Conservation (phyloP, 2,329 filamentous ascomycete genomes). For the Lecanicillium sp. region DNA sequence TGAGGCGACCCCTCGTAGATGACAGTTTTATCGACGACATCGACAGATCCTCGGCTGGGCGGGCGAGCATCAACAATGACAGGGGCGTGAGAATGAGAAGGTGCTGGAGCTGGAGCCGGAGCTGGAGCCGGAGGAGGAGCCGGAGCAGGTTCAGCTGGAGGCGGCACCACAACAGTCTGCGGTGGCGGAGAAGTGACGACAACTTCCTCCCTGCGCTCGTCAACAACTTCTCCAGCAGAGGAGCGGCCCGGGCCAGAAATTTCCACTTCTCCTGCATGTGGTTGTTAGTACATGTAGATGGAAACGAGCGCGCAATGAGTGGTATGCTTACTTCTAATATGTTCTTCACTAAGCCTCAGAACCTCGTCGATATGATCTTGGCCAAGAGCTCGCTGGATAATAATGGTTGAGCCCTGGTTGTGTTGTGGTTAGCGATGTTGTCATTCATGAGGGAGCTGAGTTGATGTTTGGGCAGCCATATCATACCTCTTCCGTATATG, state of each 20-base stretch:
- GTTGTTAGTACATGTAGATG: background rate
- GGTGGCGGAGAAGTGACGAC: slow-evolving; percentile 20
- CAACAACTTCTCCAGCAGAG: slow-evolving; percentile 34
- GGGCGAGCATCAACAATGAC: slow-evolving; percentile 26
- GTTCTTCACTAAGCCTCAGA: slow-evolving; percentile 72
- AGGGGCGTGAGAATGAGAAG: slow-evolving; percentile 17
- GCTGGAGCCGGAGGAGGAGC: slow-evolving; percentile 20
- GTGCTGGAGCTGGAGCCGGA: slow-evolving; percentile 10
- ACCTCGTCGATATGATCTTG: slow-evolving; percentile 89
- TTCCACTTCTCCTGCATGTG: slow-evolving; percentile 32
- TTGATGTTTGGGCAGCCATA: too few relatives aligned
- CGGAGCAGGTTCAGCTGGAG: slow-evolving; percentile 10
- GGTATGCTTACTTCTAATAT: slow-evolving; percentile 46
- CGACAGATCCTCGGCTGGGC: slow-evolving; percentile 18
- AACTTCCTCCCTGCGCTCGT: slow-evolving; percentile 37
- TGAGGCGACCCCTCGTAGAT: slow-evolving; percentile 41
- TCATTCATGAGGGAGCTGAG: background rate
- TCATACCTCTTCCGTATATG: slow-evolving; percentile 75
- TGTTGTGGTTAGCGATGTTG: slow-evolving; percentile 5
- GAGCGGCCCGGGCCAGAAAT: slow-evolving; percentile 34
- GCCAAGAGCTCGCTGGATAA: slow-evolving; percentile 76
- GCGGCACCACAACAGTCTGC: background rate
- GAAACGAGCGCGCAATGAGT: background rate
- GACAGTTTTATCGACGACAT: slow-evolving; percentile 37
- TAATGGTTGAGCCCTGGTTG: slow-evolving; percentile 65